phyloP scores from a whole-genome alignment of 495 filamentous ascomycete genomes.

The Bacidia rubella region DNA sequence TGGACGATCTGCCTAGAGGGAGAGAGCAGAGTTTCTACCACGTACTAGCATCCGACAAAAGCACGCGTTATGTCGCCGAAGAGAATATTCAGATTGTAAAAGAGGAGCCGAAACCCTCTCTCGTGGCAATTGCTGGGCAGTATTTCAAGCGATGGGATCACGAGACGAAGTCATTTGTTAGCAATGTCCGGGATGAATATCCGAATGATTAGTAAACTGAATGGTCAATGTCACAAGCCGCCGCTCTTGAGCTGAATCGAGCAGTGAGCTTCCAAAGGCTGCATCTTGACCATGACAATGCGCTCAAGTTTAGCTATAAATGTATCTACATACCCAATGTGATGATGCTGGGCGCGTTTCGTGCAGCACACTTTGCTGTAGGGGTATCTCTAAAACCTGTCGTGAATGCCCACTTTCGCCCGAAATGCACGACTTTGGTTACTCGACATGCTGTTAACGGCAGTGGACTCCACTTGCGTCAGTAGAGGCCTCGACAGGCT shows the following conservation, averaged over 20 bases:
- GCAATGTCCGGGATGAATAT: slow-evolving; percentile 74
- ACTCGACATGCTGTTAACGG: slow-evolving; percentile 23
- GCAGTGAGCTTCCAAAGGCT: too few species aligned
- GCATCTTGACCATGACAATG: too few species aligned
- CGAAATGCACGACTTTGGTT: slow-evolving; percentile 14
- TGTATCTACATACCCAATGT: too few species aligned
- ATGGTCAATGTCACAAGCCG: too few species aligned
- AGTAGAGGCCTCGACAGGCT: slow-evolving; percentile 29
- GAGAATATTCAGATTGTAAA: slow-evolving; percentile 64
- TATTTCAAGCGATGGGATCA: slow-evolving; percentile 82
- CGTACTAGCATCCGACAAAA: slow-evolving; percentile 63
- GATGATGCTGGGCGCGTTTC: too few species aligned
- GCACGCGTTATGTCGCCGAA: slow-evolving; percentile 67
- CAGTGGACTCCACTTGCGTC: slow-evolving; percentile 32
- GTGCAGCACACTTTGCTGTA: neutral
- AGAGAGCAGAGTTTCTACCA: slow-evolving; percentile 71
- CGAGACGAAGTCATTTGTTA: slow-evolving; percentile 54
- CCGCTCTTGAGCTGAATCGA: too few species aligned
- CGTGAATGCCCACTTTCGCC: neutral
- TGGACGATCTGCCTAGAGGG: slow-evolving; percentile 48
- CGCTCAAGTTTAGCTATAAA: too few species aligned
- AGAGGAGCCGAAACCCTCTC: slow-evolving; percentile 34
- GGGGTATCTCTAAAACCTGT: neutral
- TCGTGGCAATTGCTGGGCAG: slow-evolving; percentile 63
- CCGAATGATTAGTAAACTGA: slow-evolving; percentile 56